Conservation (phyloP, 129 eudicot species). For the Flaveria ramosissima region DNA sequence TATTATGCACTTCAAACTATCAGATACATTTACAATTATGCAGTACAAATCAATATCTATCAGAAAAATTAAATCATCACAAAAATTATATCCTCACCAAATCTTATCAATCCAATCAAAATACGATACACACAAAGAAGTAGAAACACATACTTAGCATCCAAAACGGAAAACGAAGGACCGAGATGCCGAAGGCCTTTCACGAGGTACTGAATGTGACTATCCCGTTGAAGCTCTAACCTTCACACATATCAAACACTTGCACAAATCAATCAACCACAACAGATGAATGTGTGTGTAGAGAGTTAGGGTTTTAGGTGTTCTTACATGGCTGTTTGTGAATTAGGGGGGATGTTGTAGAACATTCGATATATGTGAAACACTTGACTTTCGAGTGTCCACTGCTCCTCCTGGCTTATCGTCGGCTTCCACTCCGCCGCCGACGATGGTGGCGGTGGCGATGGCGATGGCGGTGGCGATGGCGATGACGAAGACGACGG, state of each 20-base stretch:
- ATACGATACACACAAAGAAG: background rate
- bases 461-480: background rate
- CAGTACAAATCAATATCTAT: background rate
- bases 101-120: background rate
- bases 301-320: constrained; percentile 7
- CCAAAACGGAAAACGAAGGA: constrained; percentile 61
- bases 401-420: constrained; percentile 64
- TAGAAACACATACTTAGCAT: constrained; percentile 61
- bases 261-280: constrained; percentile 17
- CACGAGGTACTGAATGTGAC: constrained; percentile 66
- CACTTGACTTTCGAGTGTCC: constrained; percentile 56
- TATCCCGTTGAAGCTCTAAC: constrained; percentile 68
- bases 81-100: background rate
- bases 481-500: constrained; percentile 14
- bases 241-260: constrained; percentile 29
- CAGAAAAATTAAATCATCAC: background rate
- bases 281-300: background rate
- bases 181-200: constrained; percentile 69
- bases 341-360: constrained; percentile 50
- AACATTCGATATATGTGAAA: constrained; percentile 45
- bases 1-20: background rate
- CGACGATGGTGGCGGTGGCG: constrained; percentile 19
- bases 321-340: constrained; percentile 62
- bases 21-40: background rate
- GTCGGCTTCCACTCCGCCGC: constrained; percentile 42